A percentile compares a stretch with the other conserved stretches of the same genome.
These are phyloP conservation scores for Andrographis paniculata DNA, from an alignment of 305 asterid species.

Conservation along the genomic window DNA sequence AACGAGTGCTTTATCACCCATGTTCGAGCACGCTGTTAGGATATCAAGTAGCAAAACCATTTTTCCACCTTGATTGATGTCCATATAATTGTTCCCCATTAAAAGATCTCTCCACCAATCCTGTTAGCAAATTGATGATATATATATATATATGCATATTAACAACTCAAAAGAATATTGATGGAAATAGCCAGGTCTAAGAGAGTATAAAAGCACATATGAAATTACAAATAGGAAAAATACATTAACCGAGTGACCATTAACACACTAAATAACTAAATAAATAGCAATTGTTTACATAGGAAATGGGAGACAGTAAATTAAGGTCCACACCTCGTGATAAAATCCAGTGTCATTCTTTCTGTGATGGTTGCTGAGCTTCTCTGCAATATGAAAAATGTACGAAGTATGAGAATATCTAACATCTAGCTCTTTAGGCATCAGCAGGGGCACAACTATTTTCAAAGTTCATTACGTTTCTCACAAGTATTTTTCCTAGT, in stretches of 20 bases:
- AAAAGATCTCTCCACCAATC: conserved; percentile 97
- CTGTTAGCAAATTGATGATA: conserved; percentile 32
- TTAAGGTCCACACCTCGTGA: conserved; percentile 50
- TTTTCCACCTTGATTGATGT: conserved; percentile 78
- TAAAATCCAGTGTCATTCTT: conserved; percentile 64
- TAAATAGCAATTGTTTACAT: conserved; percentile 7
- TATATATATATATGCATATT: too few relatives aligned
- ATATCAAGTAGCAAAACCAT: conserved; percentile 93
- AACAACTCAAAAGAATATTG: background rate
- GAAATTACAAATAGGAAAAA: too few relatives aligned
- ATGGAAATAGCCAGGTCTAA: too few relatives aligned
- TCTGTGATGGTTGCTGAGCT: conserved; percentile 40
- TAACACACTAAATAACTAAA: background rate
- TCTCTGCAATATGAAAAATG: conserved; percentile 37
- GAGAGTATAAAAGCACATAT: too few relatives aligned
- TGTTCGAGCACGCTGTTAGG: conserved; percentile 67
- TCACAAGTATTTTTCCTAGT: too few relatives aligned
- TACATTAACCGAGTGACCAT: conserved; percentile 2
- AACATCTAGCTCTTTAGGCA: background rate
- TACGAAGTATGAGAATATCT: conserved; percentile 1
- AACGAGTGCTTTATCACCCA: conserved; percentile 92
- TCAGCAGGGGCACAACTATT: too few relatives aligned
- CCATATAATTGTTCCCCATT: conserved; percentile 52
- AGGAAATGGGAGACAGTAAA: conserved; percentile 13
- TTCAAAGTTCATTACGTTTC: too few relatives aligned